Evolutionary conservation across 2,329 filamentous ascomycete genomes (phyloP), one percentile per base, ranked within the genome.

Genomic region (Diaporthe citrichinensis): DNA sequence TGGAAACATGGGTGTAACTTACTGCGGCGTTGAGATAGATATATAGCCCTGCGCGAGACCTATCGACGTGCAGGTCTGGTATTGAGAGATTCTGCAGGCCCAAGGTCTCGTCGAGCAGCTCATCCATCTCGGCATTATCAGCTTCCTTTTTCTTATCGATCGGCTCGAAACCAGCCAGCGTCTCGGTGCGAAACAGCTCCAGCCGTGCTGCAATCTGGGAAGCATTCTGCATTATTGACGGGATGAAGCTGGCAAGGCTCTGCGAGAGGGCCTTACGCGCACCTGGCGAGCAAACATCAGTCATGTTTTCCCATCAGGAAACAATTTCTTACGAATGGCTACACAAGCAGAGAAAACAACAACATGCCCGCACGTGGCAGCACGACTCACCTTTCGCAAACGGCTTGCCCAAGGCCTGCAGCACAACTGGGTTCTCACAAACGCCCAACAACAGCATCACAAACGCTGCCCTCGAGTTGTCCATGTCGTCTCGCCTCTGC

Each of bases 21-120:
- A 97, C 94, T 82, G 94, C 89, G 73, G 95, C 92, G 81, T 95
- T 97, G 12, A 98, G 86, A 82, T 96, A 97, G 9, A 98, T 88
- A 81, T 97, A 98, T 73, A 98, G 87, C 7, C 94, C 95, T 71
- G 94, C 94, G 82, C 95, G 90, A 4, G 95, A 94, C 78, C 94
- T 95, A 65, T 93, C 87, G 41, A 92, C 87, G 4, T 94, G 93
- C 14, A 96, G 85, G 68, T 97, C 94, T 36, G 88, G 82, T 15
- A 91, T 82, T 20, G 87, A 87, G 55, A 90, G 86, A 77, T 83
- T 89, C n/a, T 91, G 89, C 53, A 91, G 82, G 0, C 87, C 89
- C 73, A 92, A 86, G 6, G 87, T 86, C 31, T 90, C 88, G 79
- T 91, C 90, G 34, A 92, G 83, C 46, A 92, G 83, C 59, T 92